Evolutionary conservation across 352 stramenopile genomes (phyloP), one percentile per base, ranked within the genome.

Genomic region (Halophytophthora polymorphica): DNA sequence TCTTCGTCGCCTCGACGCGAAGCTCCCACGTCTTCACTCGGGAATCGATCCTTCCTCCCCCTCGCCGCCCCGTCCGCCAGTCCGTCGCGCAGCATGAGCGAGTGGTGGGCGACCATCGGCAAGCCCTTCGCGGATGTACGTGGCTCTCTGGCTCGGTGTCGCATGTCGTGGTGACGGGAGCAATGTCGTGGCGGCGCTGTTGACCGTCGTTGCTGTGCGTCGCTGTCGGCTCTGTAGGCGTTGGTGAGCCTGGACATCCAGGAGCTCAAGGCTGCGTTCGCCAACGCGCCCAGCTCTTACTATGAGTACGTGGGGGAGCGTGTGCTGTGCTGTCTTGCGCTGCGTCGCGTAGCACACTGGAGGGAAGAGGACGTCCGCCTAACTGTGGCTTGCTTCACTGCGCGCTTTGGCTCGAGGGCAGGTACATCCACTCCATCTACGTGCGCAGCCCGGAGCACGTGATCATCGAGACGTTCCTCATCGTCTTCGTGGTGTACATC

Each of bases 401-500:
- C 19, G 21, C 14, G n/a, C n/a, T 21, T 19, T 37, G 23, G 1
- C 10, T 17, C 17, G 35, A 40, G 7, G 5, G 35, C 49, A 79
- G 70, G 41, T 86, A 93, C 65, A 90, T 93, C 38, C 76, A 59
- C 61, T 75, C 73, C 50, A 89, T 93, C 58, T 93, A 90, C 63
- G 69, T 80, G 54, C 78, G 81, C 52, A 88, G 71, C 43, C 95
- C 95, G 2, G 73, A 98, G 53, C 96, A 99, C 61, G 95, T 99
- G 36, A 88, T 98, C 38, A 95, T 99, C 38, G 96, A 99, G 83
- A 98, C 96, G 29, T 90, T 97, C 22, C 73, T 99, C n/a, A 96
- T 99, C 38, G 70, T 91, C 18, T 97, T 98, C 56, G 93, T 98
- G 44, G 61, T 98, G 21, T 97, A 96, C 72, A 90, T 98, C 53